Percentiles rank a stretch among this genome's conserved stretches.
These are phyloP conservation scores for Yamadazyma taylorii DNA, from an alignment of 1,139 yeast genomes.

Conservation along the genomic window DNA sequence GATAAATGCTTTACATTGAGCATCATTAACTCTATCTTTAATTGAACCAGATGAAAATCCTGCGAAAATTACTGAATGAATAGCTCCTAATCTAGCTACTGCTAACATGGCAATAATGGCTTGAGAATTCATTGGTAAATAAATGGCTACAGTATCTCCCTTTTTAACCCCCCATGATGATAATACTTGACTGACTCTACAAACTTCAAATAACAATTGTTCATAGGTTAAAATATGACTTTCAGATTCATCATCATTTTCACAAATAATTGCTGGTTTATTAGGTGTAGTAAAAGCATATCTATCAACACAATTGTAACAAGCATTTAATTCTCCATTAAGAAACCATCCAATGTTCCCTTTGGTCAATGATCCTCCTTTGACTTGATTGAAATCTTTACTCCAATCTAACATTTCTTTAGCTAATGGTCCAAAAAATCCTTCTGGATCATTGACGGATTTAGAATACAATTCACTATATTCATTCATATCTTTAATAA, in stretches of 20 bases:
- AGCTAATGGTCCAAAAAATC: slow-evolving; percentile 83
- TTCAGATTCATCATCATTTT: slow-evolving; percentile 89
- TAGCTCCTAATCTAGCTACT: slow-evolving; percentile 91
- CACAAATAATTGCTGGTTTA: slow-evolving; percentile 87
- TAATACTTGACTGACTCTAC: slow-evolving; percentile 85
- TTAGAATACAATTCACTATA: slow-evolving; percentile 72
- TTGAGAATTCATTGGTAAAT: slow-evolving; percentile 96
- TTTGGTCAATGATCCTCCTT: slow-evolving; percentile 65
- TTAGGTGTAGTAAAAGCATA: slow-evolving; percentile 87
- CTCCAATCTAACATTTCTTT: slow-evolving; percentile 82
- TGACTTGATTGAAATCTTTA: slow-evolving; percentile 72
- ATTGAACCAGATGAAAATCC: slow-evolving; percentile 96
- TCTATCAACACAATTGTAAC: slow-evolving; percentile 95
- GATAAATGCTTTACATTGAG: slow-evolving; percentile 83
- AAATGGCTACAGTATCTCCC: slow-evolving; percentile 96
- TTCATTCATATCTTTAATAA: slow-evolving; percentile 56
- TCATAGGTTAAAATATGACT: slow-evolving; percentile 75
- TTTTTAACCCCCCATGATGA: slow-evolving; percentile 82
- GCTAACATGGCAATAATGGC: slow-evolving; percentile 95
- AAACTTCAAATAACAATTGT: slow-evolving; percentile 83
- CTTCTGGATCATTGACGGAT: slow-evolving; percentile 79
- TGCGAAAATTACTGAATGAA: slow-evolving; percentile 95
- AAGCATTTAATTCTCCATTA: slow-evolving; percentile 91
- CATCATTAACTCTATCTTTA: slow-evolving; percentile 87
- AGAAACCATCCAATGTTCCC: slow-evolving; percentile 94